Evolutionary conservation across 352 stramenopile genomes (phyloP).

Genomic region (Globisporangium iwayamae): DNA sequence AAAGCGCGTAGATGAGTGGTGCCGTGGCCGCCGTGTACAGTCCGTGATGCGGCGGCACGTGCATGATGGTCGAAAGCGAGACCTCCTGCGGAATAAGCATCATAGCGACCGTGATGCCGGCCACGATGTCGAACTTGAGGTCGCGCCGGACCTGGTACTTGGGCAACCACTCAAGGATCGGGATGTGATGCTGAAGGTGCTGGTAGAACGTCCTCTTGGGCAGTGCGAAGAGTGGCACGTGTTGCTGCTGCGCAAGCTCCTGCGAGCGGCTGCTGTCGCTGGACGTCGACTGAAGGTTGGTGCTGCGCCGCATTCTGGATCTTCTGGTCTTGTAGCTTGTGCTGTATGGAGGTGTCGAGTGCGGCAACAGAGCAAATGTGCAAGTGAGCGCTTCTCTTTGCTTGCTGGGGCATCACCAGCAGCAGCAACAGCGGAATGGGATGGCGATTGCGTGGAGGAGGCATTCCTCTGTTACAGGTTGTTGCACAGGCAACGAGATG

Average conservation of each 20-base stretch:
- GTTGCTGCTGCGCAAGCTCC: neutral
- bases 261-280: conserved; percentile 5
- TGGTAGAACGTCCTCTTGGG: conserved; percentile 8
- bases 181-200: conserved; percentile 25
- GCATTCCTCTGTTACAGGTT: conserved; percentile 1
- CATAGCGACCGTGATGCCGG: conserved; percentile 63
- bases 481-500: neutral
- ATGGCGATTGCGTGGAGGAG: neutral
- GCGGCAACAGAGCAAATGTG: neutral
- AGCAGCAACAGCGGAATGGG: conserved; percentile 6
- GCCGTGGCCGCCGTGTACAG: conserved; percentile 86
- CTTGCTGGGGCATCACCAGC: neutral
- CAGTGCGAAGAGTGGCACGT: neutral
- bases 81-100: conserved; percentile 90
- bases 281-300: conserved; percentile 6
- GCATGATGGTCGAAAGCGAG: conserved; percentile 85
- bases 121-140: conserved; percentile 53
- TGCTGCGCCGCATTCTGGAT: conserved; percentile 3
- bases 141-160: conserved; percentile 43
- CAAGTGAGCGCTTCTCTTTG: neutral
- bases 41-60: conserved; percentile 82
- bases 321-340: no score
- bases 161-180: conserved; percentile 55
- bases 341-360: neutral
- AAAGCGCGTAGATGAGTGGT: conserved; percentile 81